phyloP scores from a whole-genome alignment of 2,329 filamentous ascomycete genomes.

The Talaromyces amestolkiae region DNA sequence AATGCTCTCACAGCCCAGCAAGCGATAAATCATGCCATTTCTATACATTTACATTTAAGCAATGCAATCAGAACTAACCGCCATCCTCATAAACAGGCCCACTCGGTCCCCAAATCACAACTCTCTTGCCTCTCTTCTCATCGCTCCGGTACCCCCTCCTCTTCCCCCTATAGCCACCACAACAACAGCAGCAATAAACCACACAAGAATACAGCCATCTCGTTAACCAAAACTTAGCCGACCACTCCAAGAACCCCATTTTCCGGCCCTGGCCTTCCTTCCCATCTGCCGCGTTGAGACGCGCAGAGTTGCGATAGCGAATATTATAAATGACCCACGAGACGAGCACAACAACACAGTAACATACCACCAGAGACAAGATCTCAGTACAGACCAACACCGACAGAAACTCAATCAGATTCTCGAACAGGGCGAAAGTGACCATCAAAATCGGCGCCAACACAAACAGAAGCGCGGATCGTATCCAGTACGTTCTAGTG shows the following conservation, averaged over 20 bases:
- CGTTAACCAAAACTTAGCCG: constrained; percentile 15
- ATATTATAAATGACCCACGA: constrained; percentile 6
- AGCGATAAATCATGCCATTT: background rate
- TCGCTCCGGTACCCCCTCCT: background rate
- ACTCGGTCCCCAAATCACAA: constrained; percentile 18
- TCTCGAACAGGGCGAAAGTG: background rate
- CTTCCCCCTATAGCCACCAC: background rate
- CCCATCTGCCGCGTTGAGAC: background rate
- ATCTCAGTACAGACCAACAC: background rate
- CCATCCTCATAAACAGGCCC: constrained; percentile 19
- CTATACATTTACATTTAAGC: background rate
- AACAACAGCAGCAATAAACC: background rate
- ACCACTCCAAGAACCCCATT: constrained; percentile 9
- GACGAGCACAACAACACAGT: background rate
- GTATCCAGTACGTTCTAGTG: constrained; percentile 6
- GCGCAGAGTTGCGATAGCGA: background rate
- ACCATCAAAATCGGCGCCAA: constrained; percentile 13
- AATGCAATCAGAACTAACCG: background rate
- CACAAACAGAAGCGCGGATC: constrained; percentile 4
- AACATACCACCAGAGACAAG: constrained; percentile 1
- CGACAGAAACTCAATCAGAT: background rate
- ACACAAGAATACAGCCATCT: background rate
- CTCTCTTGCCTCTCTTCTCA: background rate
- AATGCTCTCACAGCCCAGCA: background rate
- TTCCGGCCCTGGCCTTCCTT: background rate